A percentile compares a stretch with the other conserved stretches of the same genome.
These are phyloP conservation scores for Wallacemonas sp. DNA, from an alignment of 208 protist species.

Conservation along the genomic window DNA sequence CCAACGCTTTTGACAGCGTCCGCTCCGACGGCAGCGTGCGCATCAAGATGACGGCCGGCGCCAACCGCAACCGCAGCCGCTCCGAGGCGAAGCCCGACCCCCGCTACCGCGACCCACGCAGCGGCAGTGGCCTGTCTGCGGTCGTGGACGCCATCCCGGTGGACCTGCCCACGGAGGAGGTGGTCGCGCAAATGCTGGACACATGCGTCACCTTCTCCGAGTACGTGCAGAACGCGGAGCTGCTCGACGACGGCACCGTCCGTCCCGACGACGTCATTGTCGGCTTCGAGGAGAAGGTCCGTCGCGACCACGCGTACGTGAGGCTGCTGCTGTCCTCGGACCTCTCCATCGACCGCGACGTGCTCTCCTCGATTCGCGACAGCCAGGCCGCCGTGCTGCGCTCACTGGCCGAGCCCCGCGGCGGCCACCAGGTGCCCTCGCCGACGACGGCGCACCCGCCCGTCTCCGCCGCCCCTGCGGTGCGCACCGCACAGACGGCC, in stretches of 20 bases:
- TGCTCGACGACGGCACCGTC: slow-evolving; percentile 34
- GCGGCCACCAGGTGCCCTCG: background rate
- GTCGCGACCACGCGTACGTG: slow-evolving; percentile 59
- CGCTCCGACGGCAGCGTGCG: slow-evolving; percentile 41
- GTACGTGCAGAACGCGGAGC: slow-evolving; percentile 67
- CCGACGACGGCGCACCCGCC: background rate
- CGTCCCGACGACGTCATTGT: slow-evolving; percentile 59
- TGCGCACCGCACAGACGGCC: background rate
- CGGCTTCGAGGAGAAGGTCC: slow-evolving; percentile 54
- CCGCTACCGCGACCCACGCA: slow-evolving; percentile 9
- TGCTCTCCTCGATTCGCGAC: slow-evolving; percentile 49
- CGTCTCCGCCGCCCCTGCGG: background rate
- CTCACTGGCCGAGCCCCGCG: slow-evolving; percentile 24
- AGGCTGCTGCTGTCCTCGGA: slow-evolving; percentile 65
- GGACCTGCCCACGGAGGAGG: slow-evolving; percentile 57
- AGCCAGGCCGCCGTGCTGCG: slow-evolving; percentile 58
- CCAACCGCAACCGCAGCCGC: slow-evolving; percentile 10
- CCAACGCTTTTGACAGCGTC: slow-evolving; percentile 76
- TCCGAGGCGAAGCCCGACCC: slow-evolving; percentile 9
- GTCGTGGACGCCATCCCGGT: slow-evolving; percentile 67
- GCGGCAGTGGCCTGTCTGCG: background rate
- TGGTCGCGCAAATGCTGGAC: slow-evolving; percentile 76
- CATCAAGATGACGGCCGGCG: slow-evolving; percentile 11
- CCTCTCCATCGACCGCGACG: slow-evolving; percentile 53
- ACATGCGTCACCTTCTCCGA: slow-evolving; percentile 75